Evolutionary conservation across 1,284 basidiomycete genomes (phyloP).

Genomic region (Lentinula novae-zelandiae): DNA sequence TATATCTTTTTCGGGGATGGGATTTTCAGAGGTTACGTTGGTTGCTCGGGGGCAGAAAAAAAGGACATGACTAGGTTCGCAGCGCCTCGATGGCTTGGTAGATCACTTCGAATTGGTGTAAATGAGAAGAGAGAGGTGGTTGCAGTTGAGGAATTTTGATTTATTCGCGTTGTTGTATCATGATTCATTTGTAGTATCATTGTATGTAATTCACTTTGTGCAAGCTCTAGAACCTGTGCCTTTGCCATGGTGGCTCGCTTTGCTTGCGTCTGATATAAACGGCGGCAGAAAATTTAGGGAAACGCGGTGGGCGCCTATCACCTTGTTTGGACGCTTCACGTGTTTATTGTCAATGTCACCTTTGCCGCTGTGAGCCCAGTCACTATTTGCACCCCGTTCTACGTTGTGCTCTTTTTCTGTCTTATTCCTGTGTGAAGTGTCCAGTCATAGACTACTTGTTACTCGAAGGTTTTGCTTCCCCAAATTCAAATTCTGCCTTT

Average conservation of each 20-base stretch:
- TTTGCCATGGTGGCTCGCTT: too few relatives aligned
- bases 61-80: background rate
- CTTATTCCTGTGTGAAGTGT: background rate
- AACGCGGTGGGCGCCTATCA: background rate
- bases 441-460: too few relatives aligned
- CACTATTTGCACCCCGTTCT: background rate
- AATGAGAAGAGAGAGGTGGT: conserved; percentile 40
- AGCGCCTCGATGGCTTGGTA: conserved; percentile 36
- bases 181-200: too few relatives aligned
- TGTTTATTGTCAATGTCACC: background rate
- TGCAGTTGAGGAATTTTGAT: conserved; percentile 22
- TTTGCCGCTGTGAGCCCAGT: background rate
- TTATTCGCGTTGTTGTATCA: background rate
- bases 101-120: conserved; percentile 38
- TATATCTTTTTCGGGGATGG: conserved; percentile 74
- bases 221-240: too few relatives aligned
- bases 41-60: background rate
- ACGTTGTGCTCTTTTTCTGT: background rate
- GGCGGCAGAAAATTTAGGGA: too few relatives aligned
- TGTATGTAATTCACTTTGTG: too few relatives aligned
- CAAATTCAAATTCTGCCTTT: background rate
- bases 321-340: background rate
- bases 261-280: too few relatives aligned
- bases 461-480: background rate
- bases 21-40: conserved; percentile 24